Base-by-base conservation (phyloP, 345 rosid species). In the Citrus reticulata region DNA sequence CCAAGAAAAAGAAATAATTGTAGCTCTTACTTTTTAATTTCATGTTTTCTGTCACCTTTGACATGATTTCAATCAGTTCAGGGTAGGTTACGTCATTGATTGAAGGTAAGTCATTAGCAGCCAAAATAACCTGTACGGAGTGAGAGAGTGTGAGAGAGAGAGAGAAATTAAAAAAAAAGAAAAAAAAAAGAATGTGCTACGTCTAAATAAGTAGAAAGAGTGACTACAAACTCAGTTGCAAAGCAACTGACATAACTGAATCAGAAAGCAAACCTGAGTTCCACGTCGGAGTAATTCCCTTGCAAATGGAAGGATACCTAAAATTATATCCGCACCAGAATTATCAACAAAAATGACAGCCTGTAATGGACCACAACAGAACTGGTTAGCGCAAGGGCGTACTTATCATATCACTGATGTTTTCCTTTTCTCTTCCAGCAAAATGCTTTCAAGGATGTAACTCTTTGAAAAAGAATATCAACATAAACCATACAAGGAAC, bases 51-150 rank as follows among this genome's bases (percentile, higher is more conserved):
- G 39, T 74, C 85, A 96, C 98, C 98, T 97, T 90, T 40, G 97
- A 80, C 73, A 97, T 71, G 71, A 94, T 92, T 89, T 90, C 93
- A 68, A 93, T 85, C 77, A 97, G 89, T 84, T 97, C 99, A 67
- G 82, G 83, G 80, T 94, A 94, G 24, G 99, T 97, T 68, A 97
- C 89, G 76, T 97, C 99, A 37, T 97, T 97, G 80, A 97, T 94
- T 51, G 99, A 97, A 68, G 99, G 99, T 81, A 97, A 85, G 80
- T 93, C 98, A 88, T 97, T 97, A 76, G 99, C 97, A 77, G 98
- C 99, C 90, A 97, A 81, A 60, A 97, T 94, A 78, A 97, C 98
- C 99, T 96, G 89, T 69, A 81, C 13, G 67, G 29, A 62, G 70
- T 72, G 39, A 77, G 39, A 77, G 39, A 77, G 22, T 42, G 25